A percentile compares a stretch with the other conserved stretches of the same genome.
These are phyloP conservation scores for Soucietia sequanensis DNA, from an alignment of 805 yeast species.

Conservation along the genomic window DNA sequence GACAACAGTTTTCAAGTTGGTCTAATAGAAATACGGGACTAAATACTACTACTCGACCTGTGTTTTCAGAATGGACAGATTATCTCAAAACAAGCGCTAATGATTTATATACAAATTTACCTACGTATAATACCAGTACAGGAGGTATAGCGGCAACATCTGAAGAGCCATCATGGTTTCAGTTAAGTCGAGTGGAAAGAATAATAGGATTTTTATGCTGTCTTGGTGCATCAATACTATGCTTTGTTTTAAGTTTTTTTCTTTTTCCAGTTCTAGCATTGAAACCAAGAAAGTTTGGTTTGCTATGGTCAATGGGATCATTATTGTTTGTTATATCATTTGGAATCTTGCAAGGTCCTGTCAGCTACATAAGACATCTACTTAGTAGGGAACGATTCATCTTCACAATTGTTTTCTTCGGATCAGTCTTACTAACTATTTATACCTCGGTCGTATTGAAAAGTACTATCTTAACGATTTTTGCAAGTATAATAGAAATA, in stretches of 20 bases:
- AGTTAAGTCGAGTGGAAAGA: slow-evolving; percentile 74
- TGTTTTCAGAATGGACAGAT: slow-evolving; percentile 42
- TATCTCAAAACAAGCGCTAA: slow-evolving; percentile 44
- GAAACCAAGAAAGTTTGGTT: slow-evolving; percentile 88
- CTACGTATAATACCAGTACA: slow-evolving; percentile 48
- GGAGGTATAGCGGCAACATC: slow-evolving; percentile 32
- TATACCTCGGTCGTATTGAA: slow-evolving; percentile 68
- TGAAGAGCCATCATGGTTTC: slow-evolving; percentile 77
- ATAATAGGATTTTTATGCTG: slow-evolving; percentile 75
- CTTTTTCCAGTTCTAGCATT: slow-evolving; percentile 86
- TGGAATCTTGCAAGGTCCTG: slow-evolving; percentile 90
- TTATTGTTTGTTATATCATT: slow-evolving; percentile 82
- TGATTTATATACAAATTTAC: slow-evolving; percentile 63
- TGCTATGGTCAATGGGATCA: slow-evolving; percentile 89
- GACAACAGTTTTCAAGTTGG: slow-evolving; percentile 36
- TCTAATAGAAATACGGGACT: slow-evolving; percentile 8
- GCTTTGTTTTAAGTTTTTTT: slow-evolving; percentile 79
- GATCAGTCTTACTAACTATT: slow-evolving; percentile 75
- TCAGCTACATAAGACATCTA: slow-evolving; percentile 72
- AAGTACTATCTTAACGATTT: slow-evolving; percentile 71
- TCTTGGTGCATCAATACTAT: slow-evolving; percentile 70
- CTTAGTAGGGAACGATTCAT: slow-evolving; percentile 73
- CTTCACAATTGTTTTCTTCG: slow-evolving; percentile 76
- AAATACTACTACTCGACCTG: slow-evolving; percentile 22
- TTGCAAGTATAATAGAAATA: slow-evolving; percentile 74